These are phyloP conservation scores for Hemileia vastatrix DNA, from an alignment of 1,284 basidiomycete species.

Conservation along the genomic window DNA sequence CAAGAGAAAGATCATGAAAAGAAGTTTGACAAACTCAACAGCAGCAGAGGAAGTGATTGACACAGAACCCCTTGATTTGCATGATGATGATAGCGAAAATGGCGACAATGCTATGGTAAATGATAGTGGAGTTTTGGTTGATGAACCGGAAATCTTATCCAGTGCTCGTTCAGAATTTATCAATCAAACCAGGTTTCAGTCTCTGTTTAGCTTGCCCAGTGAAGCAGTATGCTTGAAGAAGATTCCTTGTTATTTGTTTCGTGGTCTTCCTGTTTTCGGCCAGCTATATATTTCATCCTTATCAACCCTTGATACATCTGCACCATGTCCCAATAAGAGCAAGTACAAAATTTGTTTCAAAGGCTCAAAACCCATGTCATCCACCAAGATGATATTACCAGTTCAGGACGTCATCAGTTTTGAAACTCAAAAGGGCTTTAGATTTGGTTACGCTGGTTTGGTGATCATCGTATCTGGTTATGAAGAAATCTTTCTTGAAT, in stretches of 20 bases:
- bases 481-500: slow-evolving; percentile 95
- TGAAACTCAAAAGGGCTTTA: slow-evolving; percentile 74
- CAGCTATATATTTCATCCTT: slow-evolving; percentile 72
- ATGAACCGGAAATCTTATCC: no score
- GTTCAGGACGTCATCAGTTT: slow-evolving; percentile 73
- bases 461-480: slow-evolving; percentile 85
- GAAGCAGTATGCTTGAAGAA: slow-evolving; percentile 16
- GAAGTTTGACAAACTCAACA: neutral
- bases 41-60: no score
- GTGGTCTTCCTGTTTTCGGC: slow-evolving; percentile 74
- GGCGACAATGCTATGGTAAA: no score
- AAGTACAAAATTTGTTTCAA: slow-evolving; percentile 17
- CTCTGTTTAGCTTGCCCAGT: no score
- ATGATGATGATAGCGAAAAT: no score
- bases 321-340: slow-evolving; percentile 55
- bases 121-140: no score
- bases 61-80: no score
- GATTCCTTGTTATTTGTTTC: slow-evolving; percentile 58
- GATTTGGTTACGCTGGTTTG: slow-evolving; percentile 77
- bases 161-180: no score
- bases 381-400: slow-evolving; percentile 76
- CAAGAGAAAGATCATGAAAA: neutral
- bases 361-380: slow-evolving; percentile 14
- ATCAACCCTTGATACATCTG: slow-evolving; percentile 83
- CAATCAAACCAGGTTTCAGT: no score